Evolutionary conservation across 1,139 yeast genomes (phyloP).

Genomic region (Hemisphaericaspora lyxosophila): DNA sequence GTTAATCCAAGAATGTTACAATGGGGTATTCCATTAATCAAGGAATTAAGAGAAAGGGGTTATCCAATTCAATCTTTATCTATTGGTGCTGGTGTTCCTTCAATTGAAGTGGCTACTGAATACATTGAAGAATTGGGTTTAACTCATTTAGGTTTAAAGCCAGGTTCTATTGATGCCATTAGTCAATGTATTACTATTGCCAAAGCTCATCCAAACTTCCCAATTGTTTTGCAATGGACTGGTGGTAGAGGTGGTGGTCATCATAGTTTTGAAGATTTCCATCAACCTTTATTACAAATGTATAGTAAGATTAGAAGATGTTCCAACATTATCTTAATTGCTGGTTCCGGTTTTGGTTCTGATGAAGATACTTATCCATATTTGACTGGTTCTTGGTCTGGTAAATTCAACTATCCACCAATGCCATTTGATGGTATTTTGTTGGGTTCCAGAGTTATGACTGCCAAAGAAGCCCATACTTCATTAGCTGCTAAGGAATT

Average conservation of each 20-base stretch:
- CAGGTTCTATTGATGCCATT: conserved; percentile 95
- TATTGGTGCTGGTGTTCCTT: conserved; percentile 99
- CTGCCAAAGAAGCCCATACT: conserved; percentile 93
- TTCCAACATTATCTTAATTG: conserved; percentile 82
- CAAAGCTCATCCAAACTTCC: conserved; percentile 93
- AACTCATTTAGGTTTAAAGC: conserved; percentile 93
- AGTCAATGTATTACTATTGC: conserved; percentile 86
- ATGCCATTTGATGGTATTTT: conserved; percentile 99
- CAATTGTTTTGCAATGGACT: conserved; percentile 97
- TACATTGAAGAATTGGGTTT: conserved; percentile 90
- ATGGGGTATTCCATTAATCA: conserved; percentile 97
- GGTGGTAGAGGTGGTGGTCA: conserved; percentile 99
- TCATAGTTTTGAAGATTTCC: conserved; percentile 98
- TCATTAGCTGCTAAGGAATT: conserved; percentile 92
- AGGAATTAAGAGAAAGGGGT: conserved; percentile 82
- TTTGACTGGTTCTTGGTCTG: conserved; percentile 93
- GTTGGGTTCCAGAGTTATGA: conserved; percentile 96
- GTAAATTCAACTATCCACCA: conserved; percentile 82
- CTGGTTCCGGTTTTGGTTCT: conserved; percentile 98
- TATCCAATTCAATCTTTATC: conserved; percentile 95
- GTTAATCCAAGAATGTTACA: conserved; percentile 97
- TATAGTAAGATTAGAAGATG: conserved; percentile 93
- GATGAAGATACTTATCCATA: conserved; percentile 96
- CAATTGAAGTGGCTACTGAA: conserved; percentile 94
- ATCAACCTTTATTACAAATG: conserved; percentile 94